phyloP scores from a whole-genome alignment of 352 stramenopile genomes.

The Pythium vanterpoolii region DNA sequence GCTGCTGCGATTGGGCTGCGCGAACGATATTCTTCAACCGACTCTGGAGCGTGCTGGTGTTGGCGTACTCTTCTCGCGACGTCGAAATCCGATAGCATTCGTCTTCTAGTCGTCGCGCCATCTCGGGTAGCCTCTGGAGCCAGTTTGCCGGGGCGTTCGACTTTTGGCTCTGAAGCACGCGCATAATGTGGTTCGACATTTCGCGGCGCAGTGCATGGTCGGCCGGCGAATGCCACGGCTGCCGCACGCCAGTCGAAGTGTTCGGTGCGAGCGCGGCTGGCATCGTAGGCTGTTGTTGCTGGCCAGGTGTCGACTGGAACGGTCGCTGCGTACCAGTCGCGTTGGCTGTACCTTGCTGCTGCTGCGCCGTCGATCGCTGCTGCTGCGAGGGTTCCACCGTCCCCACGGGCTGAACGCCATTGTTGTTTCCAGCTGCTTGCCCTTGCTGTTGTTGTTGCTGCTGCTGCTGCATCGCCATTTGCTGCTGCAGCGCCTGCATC shows the following conservation, averaged over 20 bases:
- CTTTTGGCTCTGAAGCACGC: conserved; percentile 93
- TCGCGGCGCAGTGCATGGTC: conserved; percentile 76
- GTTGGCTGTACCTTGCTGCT: conserved; percentile 1
- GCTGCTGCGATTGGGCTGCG: conserved; percentile 65
- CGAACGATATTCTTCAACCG: conserved; percentile 94
- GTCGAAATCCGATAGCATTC: conserved; percentile 92
- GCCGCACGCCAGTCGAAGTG: conserved; percentile 21
- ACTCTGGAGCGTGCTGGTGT: conserved; percentile 93
- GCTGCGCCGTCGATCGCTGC: neutral
- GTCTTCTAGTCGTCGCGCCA: conserved; percentile 97
- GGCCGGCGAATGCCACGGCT: conserved; percentile 65
- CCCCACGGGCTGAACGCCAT: conserved; percentile 3
- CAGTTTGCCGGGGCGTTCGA: conserved; percentile 95
- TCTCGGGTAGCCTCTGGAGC: conserved; percentile 96
- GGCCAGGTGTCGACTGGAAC: neutral
- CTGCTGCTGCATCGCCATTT: conserved; percentile 27
- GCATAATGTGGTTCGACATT: conserved; percentile 91
- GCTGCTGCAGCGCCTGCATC: conserved; percentile 26
- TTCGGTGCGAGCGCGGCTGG: conserved; percentile 2
- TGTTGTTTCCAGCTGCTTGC: no score
- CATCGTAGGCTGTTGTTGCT: neutral
- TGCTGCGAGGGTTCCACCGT: conserved; percentile 11
- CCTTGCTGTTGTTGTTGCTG: neutral
- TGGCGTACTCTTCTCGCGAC: conserved; percentile 93
- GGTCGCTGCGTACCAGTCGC: conserved; percentile 2